Evolutionary conservation across 805 yeast genomes (phyloP), one percentile per base, ranked within the genome.

Genomic region (Vanderwaltozyma yarrowii): DNA sequence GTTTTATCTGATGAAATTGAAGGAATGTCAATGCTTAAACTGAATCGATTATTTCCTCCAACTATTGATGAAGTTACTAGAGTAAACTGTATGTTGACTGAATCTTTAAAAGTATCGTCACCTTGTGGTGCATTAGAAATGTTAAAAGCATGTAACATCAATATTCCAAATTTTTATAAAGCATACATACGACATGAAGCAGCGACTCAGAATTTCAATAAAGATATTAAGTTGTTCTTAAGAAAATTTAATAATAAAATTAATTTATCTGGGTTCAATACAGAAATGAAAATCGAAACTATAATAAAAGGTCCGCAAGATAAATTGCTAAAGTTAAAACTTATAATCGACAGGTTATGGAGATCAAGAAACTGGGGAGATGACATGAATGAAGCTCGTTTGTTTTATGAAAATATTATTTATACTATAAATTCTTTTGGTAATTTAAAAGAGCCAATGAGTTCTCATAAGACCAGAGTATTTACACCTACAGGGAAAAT

Each of bases 161-260:
- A 89, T 0, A 69, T 89, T 13, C 96, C 96, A 0, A 85, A 84
- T 57, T 89, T 87, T 56, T 88, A 84, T 63, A 84, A 86, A 52
- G 95, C 96, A 0, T 83, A 82, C 48, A 84, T 87, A 68, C 69
- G 96, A 40, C 96, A 89, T 59, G 95, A 87, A 58, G 95, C 96
- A 8, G 95, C 95, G 16, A 73, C 92, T 11, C 78, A 76, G 45
- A 68, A 71, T 37, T 85, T 85, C 47, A 62, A 69, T 14, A 46
- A 61, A 14, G 68, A 65, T 25, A 60, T 76, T 19, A 64, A 63
- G 18, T 59, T 56, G 2, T 70, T 77, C 39, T 50, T 68, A 5
- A 62, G 61, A 19, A 54, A 72, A 32, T 55, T 62, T 25, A 38
- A 46, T 10, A 40, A 50, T 11, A 34, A 45, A 12, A 42, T 54